Percentiles rank a stretch among this genome's conserved stretches.
Conservation (phyloP, 2,329 filamentous ascomycete species). For the Exophiala dermatitidis region DNA sequence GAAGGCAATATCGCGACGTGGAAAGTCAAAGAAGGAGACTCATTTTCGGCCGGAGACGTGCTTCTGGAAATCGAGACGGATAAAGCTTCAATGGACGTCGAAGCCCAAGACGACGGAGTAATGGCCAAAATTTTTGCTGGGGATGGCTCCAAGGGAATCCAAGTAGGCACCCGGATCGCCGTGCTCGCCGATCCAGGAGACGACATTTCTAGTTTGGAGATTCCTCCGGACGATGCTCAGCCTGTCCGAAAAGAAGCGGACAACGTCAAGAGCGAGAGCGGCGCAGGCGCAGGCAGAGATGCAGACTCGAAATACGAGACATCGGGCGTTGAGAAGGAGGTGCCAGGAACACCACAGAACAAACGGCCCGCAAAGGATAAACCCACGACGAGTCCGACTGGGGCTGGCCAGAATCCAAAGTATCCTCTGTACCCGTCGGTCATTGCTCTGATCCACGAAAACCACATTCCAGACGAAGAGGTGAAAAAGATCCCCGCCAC, state of each 20-base stretch:
- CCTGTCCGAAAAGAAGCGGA: conserved; percentile 22
- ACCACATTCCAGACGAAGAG: conserved; percentile 68
- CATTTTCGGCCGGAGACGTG: conserved; percentile 75
- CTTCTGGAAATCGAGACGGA: conserved; percentile 89
- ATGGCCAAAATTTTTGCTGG: conserved; percentile 69
- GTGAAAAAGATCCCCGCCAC: conserved; percentile 76
- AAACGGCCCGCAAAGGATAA: conserved; percentile 22
- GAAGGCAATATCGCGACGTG: conserved; percentile 81
- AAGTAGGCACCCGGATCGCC: conserved; percentile 74
- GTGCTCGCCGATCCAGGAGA: conserved; percentile 76
- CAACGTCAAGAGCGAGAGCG: conserved; percentile 19
- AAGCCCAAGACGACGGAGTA: conserved; percentile 82
- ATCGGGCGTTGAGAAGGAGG: conserved; percentile 27
- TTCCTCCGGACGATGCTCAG: conserved; percentile 59
- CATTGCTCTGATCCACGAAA: conserved; percentile 67
- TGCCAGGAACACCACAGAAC: conserved; percentile 17
- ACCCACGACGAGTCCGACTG: conserved; percentile 19
- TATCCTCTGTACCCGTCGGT: conserved; percentile 66
- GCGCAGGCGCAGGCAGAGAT: no score
- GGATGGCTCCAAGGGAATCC: conserved; percentile 67
- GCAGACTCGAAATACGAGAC: conserved; percentile 18
- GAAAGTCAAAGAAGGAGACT: conserved; percentile 79
- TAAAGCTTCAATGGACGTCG: conserved; percentile 91
- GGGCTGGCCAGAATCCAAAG: conserved; percentile 36
- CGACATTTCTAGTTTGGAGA: conserved; percentile 65